These are phyloP conservation scores for Phaffomyces thermotolerans DNA, from an alignment of 805 yeast species.

Conservation along the genomic window DNA sequence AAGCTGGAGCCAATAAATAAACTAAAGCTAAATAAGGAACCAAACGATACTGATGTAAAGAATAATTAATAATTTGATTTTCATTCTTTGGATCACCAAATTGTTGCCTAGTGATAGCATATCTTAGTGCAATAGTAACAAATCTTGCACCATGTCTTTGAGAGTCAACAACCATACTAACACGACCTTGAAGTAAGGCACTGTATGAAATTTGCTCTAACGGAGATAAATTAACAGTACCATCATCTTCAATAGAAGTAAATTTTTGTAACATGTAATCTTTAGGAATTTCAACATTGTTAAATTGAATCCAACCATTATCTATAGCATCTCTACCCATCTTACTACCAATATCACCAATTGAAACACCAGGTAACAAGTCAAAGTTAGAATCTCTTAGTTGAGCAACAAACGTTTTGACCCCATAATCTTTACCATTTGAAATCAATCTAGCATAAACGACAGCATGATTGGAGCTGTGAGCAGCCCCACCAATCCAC, in stretches of 20 bases:
- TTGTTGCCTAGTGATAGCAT: slow-evolving; percentile 53
- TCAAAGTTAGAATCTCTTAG: slow-evolving; percentile 70
- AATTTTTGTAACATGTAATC: slow-evolving; percentile 77
- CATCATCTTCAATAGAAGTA: slow-evolving; percentile 61
- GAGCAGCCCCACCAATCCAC: slow-evolving; percentile 99
- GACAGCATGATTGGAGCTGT: slow-evolving; percentile 83
- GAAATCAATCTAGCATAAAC: slow-evolving; percentile 80
- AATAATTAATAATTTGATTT: slow-evolving; percentile 74
- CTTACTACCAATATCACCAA: slow-evolving; percentile 91
- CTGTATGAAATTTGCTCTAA: slow-evolving; percentile 85
- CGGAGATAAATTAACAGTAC: slow-evolving; percentile 66
- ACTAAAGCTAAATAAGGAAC: slow-evolving; percentile 78
- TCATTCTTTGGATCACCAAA: slow-evolving; percentile 54
- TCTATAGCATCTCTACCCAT: slow-evolving; percentile 97
- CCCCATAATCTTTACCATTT: slow-evolving; percentile 82
- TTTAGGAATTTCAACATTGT: slow-evolving; percentile 76
- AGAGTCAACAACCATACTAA: slow-evolving; percentile 81
- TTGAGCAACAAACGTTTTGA: slow-evolving; percentile 87
- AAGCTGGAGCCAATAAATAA: slow-evolving; percentile 68
- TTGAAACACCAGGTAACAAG: slow-evolving; percentile 67
- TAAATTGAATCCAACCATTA: slow-evolving; percentile 94
- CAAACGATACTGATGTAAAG: slow-evolving; percentile 82
- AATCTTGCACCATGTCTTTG: slow-evolving; percentile 74
- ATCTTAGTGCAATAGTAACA: slow-evolving; percentile 77
- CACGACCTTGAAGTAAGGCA: slow-evolving; percentile 84